These are phyloP conservation scores for Crithidia expoeki DNA, from an alignment of 208 protist species.

Conservation along the genomic window DNA sequence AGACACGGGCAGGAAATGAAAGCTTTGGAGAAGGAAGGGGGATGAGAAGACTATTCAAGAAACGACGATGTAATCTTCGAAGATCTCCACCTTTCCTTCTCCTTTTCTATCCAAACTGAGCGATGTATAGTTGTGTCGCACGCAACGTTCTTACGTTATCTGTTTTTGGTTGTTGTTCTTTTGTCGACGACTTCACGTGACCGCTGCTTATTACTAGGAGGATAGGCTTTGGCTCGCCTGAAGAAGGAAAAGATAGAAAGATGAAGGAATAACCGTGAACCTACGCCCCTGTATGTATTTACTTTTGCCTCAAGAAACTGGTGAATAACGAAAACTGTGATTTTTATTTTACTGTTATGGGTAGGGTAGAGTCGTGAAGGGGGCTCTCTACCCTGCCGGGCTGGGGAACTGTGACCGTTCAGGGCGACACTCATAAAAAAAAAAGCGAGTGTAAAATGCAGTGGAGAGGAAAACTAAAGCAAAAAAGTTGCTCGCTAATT, in stretches of 20 bases:
- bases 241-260: background rate
- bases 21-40: background rate
- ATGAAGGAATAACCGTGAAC: slow-evolving; percentile 2
- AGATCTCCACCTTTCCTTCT: background rate
- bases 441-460: no score
- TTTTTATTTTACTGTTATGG: background rate
- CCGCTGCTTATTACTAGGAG: background rate
- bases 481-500: background rate
- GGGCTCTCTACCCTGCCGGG: background rate
- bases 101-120: slow-evolving; percentile 4
- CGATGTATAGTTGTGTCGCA: slow-evolving; percentile 1
- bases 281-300: background rate
- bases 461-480: background rate
- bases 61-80: background rate
- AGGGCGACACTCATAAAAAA: no score
- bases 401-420: background rate
- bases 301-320: slow-evolving; percentile 6
- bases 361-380: slow-evolving; percentile 6
- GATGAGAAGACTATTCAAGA: background rate
- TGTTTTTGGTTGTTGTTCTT: no score
- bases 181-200: background rate
- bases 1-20: slow-evolving; percentile 8
- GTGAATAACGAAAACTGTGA: slow-evolving; percentile 6
- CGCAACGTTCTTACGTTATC: background rate
- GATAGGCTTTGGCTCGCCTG: background rate